A percentile compares a stretch with the other conserved stretches of the same genome.
Evolutionary conservation across 2,329 filamentous ascomycete species (phyloP).

Genomic region (Curvularia eragrostidis): DNA sequence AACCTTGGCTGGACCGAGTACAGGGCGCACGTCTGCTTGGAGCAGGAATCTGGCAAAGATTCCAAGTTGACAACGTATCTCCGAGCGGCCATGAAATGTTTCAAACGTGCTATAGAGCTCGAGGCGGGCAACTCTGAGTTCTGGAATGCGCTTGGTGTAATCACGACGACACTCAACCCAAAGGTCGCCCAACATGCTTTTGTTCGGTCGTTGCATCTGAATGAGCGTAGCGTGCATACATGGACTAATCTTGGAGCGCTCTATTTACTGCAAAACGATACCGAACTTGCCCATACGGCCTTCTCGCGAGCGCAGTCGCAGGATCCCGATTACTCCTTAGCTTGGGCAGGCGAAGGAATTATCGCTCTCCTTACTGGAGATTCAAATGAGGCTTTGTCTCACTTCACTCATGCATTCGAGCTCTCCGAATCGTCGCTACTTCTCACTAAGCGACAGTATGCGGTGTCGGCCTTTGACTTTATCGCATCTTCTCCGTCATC

Average conservation of each 20-base stretch:
- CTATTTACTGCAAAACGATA: slow-evolving; percentile 82
- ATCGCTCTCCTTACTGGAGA: slow-evolving; percentile 81
- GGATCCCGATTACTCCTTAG: slow-evolving; percentile 90
- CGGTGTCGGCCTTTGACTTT: slow-evolving; percentile 82
- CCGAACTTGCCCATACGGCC: slow-evolving; percentile 84
- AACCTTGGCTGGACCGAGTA: slow-evolving; percentile 96
- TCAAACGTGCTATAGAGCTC: slow-evolving; percentile 94
- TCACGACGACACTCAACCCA: slow-evolving; percentile 83
- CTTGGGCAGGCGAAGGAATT: slow-evolving; percentile 92
- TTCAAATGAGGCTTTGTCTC: slow-evolving; percentile 74
- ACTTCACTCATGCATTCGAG: slow-evolving; percentile 94
- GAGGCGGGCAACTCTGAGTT: slow-evolving; percentile 95
- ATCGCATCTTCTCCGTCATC: slow-evolving; percentile 65
- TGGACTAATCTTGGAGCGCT: slow-evolving; percentile 93
- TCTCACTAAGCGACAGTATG: slow-evolving; percentile 78
- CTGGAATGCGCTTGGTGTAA: slow-evolving; percentile 94
- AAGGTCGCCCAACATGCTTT: slow-evolving; percentile 93
- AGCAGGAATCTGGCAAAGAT: slow-evolving; percentile 42
- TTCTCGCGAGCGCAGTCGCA: slow-evolving; percentile 92
- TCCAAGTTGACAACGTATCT: slow-evolving; percentile 68
- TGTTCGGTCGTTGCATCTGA: slow-evolving; percentile 87
- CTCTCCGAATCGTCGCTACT: slow-evolving; percentile 80
- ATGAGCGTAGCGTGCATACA: slow-evolving; percentile 80
- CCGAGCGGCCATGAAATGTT: slow-evolving; percentile 83
- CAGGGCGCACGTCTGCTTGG: slow-evolving; percentile 74